phyloP scores from a whole-genome alignment of 768 basidiomycete genomes.

The Suillus discolor region DNA sequence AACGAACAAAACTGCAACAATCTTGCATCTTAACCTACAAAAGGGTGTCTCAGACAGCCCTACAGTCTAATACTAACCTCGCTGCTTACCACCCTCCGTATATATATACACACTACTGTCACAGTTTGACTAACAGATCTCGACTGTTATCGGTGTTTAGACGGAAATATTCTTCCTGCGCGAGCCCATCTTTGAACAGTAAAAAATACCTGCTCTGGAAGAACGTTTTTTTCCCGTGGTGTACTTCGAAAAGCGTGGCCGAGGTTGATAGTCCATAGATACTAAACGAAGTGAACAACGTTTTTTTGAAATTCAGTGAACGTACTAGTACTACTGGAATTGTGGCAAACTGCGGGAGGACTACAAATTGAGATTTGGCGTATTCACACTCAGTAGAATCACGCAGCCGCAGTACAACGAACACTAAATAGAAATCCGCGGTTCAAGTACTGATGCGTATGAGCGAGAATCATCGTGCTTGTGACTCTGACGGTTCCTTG shows the following conservation, averaged over 20 bases:
- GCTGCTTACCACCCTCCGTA: background rate
- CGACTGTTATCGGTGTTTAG: background rate
- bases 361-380: constrained; percentile 2
- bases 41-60: background rate
- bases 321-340: constrained; percentile 14
- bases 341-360: constrained; percentile 21
- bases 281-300: background rate
- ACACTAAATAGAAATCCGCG: constrained; percentile 5
- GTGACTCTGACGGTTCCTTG: constrained; percentile 47
- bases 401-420: constrained; percentile 14
- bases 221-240: background rate
- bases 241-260: background rate
- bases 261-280: background rate
- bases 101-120: background rate
- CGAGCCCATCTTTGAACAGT: background rate
- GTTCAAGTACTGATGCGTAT: constrained; percentile 18
- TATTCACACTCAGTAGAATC: constrained; percentile 2
- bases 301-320: constrained; percentile 3
- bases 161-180: background rate
- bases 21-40: background rate
- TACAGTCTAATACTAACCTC: background rate
- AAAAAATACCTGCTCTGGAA: background rate
- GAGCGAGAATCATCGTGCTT: constrained; percentile 25
- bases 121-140: background rate
- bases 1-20: background rate